Conservation (phyloP, 2,329 filamentous ascomycete genomes). For the Rhexocercosporidium sp. region DNA sequence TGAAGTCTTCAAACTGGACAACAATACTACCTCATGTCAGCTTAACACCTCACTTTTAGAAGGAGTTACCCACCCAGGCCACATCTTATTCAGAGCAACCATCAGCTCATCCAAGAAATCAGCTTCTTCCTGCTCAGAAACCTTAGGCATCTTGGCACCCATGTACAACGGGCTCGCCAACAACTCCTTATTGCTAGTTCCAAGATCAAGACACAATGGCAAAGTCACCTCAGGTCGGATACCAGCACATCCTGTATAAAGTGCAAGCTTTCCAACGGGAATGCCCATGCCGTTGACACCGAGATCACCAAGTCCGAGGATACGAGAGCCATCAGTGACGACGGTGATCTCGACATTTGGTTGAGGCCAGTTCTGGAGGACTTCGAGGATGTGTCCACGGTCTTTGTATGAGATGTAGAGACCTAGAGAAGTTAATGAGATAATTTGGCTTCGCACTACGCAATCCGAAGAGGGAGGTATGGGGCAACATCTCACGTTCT, state of each 20-base stretch:
- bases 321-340: constrained; percentile 64
- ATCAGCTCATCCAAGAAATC: constrained; percentile 79
- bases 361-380: constrained; percentile 75
- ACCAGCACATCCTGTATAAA: constrained; percentile 86
- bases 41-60: constrained; percentile 61
- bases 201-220: constrained; percentile 83
- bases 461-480: not conserved
- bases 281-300: constrained; percentile 85
- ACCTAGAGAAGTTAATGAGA: constrained; percentile 33
- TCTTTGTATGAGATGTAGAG: constrained; percentile 75
- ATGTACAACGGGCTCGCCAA: constrained; percentile 80
- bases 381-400: constrained; percentile 66
- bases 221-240: constrained; percentile 80
- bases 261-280: constrained; percentile 78
- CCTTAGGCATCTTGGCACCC: constrained; percentile 69
- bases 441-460: not conserved
- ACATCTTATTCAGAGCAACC: constrained; percentile 67
- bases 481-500: not conserved
- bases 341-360: constrained; percentile 64
- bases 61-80: constrained; percentile 70
- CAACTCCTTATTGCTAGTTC: constrained; percentile 78
- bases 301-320: constrained; percentile 80
- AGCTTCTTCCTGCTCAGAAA: constrained; percentile 74
- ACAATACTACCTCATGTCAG: constrained; percentile 50
- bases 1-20: constrained; percentile 79